A percentile compares a stretch with the other conserved stretches of the same genome.
phyloP scores from a whole-genome alignment of 2,329 filamentous ascomycete genomes.

The Verticillium nubilum region DNA sequence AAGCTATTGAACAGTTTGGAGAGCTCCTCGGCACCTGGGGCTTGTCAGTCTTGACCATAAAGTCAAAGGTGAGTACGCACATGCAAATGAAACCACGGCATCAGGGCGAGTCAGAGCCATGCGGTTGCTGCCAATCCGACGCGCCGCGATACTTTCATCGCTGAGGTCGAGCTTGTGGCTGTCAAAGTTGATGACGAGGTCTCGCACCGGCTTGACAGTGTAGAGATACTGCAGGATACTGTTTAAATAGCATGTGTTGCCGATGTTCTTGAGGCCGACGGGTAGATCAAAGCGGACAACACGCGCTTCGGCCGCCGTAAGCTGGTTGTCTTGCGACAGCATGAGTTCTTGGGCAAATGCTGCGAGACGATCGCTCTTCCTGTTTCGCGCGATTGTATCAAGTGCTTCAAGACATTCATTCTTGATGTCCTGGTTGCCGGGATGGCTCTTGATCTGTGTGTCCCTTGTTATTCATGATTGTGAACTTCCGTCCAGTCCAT shows the following conservation, averaged over 20 bases:
- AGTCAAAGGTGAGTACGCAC: conserved; percentile 53
- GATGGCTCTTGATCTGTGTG: conserved; percentile 5
- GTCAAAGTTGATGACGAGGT: conserved; percentile 74
- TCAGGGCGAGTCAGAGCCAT: conserved; percentile 46
- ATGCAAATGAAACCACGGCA: conserved; percentile 65
- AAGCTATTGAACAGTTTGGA: conserved; percentile 65
- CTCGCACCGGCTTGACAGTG: conserved; percentile 73
- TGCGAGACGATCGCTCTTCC: conserved; percentile 4
- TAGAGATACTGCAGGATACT: conserved; percentile 95
- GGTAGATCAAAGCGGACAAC: conserved; percentile 46
- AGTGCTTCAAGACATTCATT: conserved; percentile 6
- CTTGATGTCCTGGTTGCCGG: conserved; percentile 2
- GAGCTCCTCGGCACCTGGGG: conserved; percentile 68
- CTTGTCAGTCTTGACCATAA: conserved; percentile 20
- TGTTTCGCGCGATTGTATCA: conserved; percentile 3
- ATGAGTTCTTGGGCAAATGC: not conserved
- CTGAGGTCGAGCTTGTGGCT: conserved; percentile 62
- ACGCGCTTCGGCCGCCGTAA: not conserved
- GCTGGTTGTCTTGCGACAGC: not conserved
- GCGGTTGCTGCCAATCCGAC: conserved; percentile 67
- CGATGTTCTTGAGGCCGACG: conserved; percentile 85
- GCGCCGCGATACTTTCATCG: conserved; percentile 56
- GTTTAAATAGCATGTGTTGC: conserved; percentile 97
- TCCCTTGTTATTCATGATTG: not conserved
- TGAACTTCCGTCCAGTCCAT: not conserved